Evolutionary conservation across 164 flowering plant genomes (phyloP).

Genomic region (Vitis riparia): DNA sequence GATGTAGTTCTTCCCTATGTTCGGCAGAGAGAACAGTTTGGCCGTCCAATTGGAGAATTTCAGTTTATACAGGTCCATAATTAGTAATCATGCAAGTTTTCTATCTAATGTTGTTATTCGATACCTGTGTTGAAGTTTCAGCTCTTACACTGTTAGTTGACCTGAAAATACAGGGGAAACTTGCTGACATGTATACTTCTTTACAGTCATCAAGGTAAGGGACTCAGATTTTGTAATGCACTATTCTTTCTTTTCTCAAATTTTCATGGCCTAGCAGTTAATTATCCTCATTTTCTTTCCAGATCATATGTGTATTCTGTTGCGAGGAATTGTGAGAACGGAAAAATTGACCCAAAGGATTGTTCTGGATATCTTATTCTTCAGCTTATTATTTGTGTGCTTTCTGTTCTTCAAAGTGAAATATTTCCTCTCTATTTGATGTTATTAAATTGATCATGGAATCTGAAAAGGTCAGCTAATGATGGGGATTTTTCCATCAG

Average conservation of each 20-base stretch:
- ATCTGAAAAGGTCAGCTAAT: background rate
- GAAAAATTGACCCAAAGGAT: slow-evolving; percentile 82
- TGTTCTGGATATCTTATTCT: slow-evolving; percentile 15
- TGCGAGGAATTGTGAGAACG: slow-evolving; percentile 91
- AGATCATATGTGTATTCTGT: slow-evolving; percentile 96
- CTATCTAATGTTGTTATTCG: background rate
- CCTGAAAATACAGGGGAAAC: slow-evolving; percentile 70
- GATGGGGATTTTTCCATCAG: background rate
- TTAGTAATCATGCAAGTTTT: slow-evolving; percentile 7
- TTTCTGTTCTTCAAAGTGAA: background rate
- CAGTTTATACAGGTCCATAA: slow-evolving; percentile 90
- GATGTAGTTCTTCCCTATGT: slow-evolving; percentile 92
- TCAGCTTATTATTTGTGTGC: background rate
- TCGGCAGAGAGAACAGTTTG: slow-evolving; percentile 90
- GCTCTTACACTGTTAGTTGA: background rate
- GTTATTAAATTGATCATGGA: background rate
- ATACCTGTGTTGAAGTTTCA: background rate
- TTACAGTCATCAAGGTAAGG: slow-evolving; percentile 90
- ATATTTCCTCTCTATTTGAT: background rate
- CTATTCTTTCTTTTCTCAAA: background rate
- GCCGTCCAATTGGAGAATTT: slow-evolving; percentile 90
- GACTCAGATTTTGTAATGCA: background rate
- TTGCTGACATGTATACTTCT: slow-evolving; percentile 97
- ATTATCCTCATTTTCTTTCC: slow-evolving; percentile 20
- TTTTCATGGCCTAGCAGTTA: slow-evolving; percentile 3